A percentile compares a stretch with the other conserved stretches of the same genome.
Conservation (phyloP, 2,329 filamentous ascomycete species). For the Cercospora sp. region DNA sequence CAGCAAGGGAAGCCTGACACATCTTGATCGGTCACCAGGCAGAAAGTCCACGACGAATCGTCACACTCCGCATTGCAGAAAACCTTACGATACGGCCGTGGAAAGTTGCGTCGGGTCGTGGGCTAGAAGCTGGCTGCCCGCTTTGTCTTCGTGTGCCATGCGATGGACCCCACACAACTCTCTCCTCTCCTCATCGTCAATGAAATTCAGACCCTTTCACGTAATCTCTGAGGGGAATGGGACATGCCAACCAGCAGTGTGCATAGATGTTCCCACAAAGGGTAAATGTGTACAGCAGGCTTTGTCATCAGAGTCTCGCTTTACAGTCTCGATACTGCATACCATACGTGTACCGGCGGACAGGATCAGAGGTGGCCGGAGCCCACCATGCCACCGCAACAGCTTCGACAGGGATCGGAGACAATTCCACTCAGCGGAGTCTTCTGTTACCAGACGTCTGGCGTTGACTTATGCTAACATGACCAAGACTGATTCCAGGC, state of each 20-base stretch:
- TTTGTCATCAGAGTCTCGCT: background rate
- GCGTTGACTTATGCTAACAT: background rate
- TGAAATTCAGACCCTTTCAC: background rate
- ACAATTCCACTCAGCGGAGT: background rate
- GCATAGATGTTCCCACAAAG: background rate
- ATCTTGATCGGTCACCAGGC: background rate
- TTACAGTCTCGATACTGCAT: background rate
- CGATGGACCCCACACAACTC: background rate
- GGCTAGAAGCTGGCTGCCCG: background rate
- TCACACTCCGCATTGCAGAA: background rate
- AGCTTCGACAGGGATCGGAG: background rate
- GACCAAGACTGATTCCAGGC: background rate
- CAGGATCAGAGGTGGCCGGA: background rate
- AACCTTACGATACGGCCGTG: background rate
- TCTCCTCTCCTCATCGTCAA: background rate
- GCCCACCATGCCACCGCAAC: too few relatives aligned
- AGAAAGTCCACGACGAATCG: background rate
- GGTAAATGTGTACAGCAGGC: background rate
- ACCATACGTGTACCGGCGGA: background rate
- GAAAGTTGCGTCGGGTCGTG: background rate
- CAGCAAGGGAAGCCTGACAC: background rate
- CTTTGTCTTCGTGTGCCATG: background rate
- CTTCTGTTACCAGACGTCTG: background rate
- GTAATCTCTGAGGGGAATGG: background rate
- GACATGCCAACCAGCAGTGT: background rate